Conservation (phyloP, 306 rosid species). For the Crotalaria pallida region DNA sequence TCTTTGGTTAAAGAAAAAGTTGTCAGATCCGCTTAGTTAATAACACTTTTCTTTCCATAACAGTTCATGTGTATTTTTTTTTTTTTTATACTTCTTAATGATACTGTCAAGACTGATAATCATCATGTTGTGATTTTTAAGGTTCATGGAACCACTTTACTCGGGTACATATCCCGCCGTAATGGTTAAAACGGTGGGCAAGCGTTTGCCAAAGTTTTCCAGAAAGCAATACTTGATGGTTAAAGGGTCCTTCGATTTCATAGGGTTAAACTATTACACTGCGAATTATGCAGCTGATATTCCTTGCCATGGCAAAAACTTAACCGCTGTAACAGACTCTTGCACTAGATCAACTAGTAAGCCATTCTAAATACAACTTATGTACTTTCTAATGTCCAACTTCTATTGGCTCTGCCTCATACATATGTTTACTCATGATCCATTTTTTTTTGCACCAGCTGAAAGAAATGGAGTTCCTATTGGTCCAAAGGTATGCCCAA, state of each 20-base stretch:
- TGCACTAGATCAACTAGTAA: constrained; percentile 34
- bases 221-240: constrained; percentile 32
- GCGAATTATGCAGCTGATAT: constrained; percentile 33
- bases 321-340: constrained; percentile 25
- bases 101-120: constrained; percentile 2
- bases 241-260: constrained; percentile 51
- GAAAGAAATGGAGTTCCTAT: constrained; percentile 33
- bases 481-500: constrained; percentile 59
- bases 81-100: background rate
- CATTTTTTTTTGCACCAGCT: constrained; percentile 26
- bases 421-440: background rate
- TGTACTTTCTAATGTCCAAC: background rate
- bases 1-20: too few relatives aligned
- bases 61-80: background rate
- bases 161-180: constrained; percentile 50
- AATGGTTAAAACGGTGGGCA: constrained; percentile 34
- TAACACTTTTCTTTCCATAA: too few relatives aligned
- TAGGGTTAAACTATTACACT: constrained; percentile 62
- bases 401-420: background rate
- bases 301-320: constrained; percentile 13
- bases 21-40: too few relatives aligned
- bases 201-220: constrained; percentile 48
- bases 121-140: constrained; percentile 1
- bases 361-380: constrained; percentile 13
- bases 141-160: constrained; percentile 58